Conservation (phyloP, 805 yeast genomes). For the Kregervanrija fluxuum region DNA sequence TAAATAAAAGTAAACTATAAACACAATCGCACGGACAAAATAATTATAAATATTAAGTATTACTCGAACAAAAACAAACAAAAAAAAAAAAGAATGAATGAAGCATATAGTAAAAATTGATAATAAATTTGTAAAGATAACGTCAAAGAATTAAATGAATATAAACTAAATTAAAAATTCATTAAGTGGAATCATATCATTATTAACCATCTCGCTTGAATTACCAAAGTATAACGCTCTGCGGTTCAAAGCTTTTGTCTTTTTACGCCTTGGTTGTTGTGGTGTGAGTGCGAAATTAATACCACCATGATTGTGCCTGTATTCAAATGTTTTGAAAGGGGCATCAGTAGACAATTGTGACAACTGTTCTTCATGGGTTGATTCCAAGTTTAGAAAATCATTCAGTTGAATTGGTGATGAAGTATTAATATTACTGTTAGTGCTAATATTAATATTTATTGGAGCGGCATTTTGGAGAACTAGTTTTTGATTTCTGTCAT, state of each 20-base stretch:
- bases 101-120: background rate
- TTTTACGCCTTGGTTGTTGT: conserved; percentile 6
- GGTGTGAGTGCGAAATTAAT: conserved; percentile 23
- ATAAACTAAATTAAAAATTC: conserved; percentile 4
- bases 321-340: conserved; percentile 15
- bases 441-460: background rate
- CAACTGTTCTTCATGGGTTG: background rate
- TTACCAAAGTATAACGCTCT: conserved; percentile 26
- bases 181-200: conserved; percentile 5
- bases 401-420: background rate
- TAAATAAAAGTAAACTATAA: too few relatives aligned
- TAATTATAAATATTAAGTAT: background rate
- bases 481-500: conserved; percentile 4
- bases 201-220: conserved; percentile 25
- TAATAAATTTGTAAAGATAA: background rate
- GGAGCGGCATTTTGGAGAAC: background rate
- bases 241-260: conserved; percentile 23
- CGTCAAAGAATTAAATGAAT: background rate
- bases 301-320: conserved; percentile 22
- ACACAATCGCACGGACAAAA: too few relatives aligned
- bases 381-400: background rate
- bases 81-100: background rate
- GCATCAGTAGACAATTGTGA: background rate
- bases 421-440: background rate
- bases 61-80: background rate